Evolutionary conservation across 345 rosid genomes (phyloP), one percentile per base, ranked within the genome.

Genomic region (Sapria himalayana): DNA sequence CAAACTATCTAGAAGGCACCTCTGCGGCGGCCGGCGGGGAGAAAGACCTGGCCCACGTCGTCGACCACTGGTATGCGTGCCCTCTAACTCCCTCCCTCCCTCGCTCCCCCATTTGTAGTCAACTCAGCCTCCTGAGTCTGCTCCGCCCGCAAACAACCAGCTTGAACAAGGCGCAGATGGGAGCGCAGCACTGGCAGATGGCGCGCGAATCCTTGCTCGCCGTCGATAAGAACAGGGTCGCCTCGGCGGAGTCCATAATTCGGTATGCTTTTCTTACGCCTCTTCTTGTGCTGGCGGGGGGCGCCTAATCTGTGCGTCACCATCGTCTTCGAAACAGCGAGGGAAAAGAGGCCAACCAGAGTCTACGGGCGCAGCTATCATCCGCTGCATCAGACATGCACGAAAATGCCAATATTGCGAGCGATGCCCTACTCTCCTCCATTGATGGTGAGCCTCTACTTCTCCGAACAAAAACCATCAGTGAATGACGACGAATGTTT

Each of bases 201-300:
- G 93, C 93, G 49, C 86, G 75, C 61, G 92, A 74, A 51, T 84
- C 93, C 51, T 57, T 91, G 65, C 68, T 80, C 44, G 54, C 61
- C 50, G 63, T 80, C 50, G 99, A 91, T 59, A 66, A 67, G 52
- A 55, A 68, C 56, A 84, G 77, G 24, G 92, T 91, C 38, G 76
- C 71, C 61, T 80, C 99, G 24, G 84, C 84, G 39, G 73, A 75
- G 55, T 77, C 93, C 19, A 74, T 91, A 48, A 74, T 77, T 44
- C 73, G 86, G 99, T 89, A 63, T 45, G 62, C 33, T 41, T 25
- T 32, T 41, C 19, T 41, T 22, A 17, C 10, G 25, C 42, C 45
- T 36, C n/a, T 35, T 29, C 31, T n/a, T n/a, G n/a, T n/a, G n/a
- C n/a, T n/a, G n/a, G n/a, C n/a, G n/a, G n/a, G n/a, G n/a, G n/a